These are phyloP conservation scores for Lipomyces lipofer DNA, from an alignment of 805 yeast genomes.

Conservation along the genomic window DNA sequence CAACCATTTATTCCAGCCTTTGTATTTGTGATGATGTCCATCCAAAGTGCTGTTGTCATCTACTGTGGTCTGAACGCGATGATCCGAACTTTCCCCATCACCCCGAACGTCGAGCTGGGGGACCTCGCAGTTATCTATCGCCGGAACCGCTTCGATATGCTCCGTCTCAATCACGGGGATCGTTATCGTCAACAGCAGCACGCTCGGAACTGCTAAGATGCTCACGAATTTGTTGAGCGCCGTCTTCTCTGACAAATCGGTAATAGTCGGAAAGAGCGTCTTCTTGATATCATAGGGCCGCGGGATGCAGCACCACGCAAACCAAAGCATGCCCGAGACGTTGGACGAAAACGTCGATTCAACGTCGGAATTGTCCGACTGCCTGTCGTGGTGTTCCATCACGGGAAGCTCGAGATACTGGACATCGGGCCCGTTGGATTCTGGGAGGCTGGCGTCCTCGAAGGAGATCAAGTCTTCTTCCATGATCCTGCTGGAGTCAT, in stretches of 20 bases:
- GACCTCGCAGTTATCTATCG: neutral
- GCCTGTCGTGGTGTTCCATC: neutral
- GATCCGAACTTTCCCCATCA: neutral
- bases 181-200: conserved; percentile 38
- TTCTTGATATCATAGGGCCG: neutral
- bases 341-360: neutral
- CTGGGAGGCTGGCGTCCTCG: neutral
- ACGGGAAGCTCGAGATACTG: conserved; percentile 6
- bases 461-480: conserved; percentile 13
- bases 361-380: conserved; percentile 15
- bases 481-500: conserved; percentile 6
- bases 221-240: conserved; percentile 33
- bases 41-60: conserved; percentile 29
- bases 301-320: neutral
- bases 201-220: conserved; percentile 38
- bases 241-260: conserved; percentile 33
- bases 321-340: neutral
- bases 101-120: conserved; percentile 8
- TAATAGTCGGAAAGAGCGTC: conserved; percentile 39
- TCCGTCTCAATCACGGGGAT: conserved; percentile 39
- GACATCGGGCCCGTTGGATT: conserved; percentile 1
- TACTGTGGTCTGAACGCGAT: neutral
- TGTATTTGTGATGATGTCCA: neutral
- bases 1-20: conserved; percentile 33
- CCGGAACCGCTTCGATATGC: neutral